Conservation (phyloP, 2,329 filamentous ascomycete genomes). For the Aspergillus aculeatinus region DNA sequence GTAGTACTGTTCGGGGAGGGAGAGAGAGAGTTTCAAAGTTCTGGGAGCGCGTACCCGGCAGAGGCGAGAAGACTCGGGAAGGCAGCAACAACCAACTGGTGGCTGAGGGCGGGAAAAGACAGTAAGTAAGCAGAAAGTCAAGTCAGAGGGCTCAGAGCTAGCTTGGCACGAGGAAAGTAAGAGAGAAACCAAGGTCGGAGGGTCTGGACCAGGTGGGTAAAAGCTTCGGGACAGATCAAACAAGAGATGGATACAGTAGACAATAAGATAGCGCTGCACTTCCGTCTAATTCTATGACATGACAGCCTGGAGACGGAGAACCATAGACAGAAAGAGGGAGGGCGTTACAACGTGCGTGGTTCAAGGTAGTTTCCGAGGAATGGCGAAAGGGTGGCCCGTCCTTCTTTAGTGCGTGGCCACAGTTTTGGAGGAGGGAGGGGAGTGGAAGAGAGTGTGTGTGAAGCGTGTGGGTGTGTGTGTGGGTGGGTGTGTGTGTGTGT, state of each 20-base stretch:
- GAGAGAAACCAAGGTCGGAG: neutral
- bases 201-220: neutral
- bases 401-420: constrained; percentile 28
- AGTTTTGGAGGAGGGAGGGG: constrained; percentile 13
- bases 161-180: neutral
- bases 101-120: neutral
- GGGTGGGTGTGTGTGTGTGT: constrained; percentile 5
- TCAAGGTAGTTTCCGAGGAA: constrained; percentile 21
- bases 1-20: constrained; percentile 8
- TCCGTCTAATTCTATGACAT: neutral
- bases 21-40: too few species aligned
- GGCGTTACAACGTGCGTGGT: constrained; percentile 19
- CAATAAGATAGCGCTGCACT: constrained; percentile 12
- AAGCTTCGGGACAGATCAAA: neutral
- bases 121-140: neutral
- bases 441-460: too few species aligned
- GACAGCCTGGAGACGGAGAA: constrained; percentile 1
- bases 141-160: neutral
- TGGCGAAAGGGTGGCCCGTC: constrained; percentile 19
- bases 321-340: constrained; percentile 1
- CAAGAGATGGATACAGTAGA: constrained; percentile 1
- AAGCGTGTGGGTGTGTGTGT: too few species aligned
- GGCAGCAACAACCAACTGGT: constrained; percentile 16
- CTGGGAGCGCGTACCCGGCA: too few species aligned
- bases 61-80: constrained; percentile 1